A percentile compares a stretch with the other conserved stretches of the same genome.
Evolutionary conservation across 805 yeast species (phyloP).

Genomic region (Yamadazyma olivae): DNA sequence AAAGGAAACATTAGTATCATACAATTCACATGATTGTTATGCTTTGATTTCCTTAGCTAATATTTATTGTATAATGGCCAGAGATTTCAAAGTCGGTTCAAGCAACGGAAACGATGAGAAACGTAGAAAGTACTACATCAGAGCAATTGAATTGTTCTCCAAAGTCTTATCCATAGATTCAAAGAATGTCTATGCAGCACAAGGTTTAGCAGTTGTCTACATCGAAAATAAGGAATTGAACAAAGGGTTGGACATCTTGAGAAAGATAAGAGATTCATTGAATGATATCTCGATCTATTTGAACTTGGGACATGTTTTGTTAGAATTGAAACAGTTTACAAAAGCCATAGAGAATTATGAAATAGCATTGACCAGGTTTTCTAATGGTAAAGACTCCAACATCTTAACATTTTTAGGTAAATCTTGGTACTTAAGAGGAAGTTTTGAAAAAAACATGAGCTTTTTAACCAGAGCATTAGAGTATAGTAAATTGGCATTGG

Average conservation of each 20-base stretch:
- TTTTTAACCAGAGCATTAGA: constrained; percentile 61
- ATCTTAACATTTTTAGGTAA: constrained; percentile 74
- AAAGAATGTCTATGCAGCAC: constrained; percentile 91
- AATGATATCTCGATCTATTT: constrained; percentile 79
- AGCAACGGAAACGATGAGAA: constrained; percentile 42
- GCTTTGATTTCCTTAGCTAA: constrained; percentile 90
- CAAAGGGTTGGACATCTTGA: constrained; percentile 79
- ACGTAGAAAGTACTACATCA: constrained; percentile 68
- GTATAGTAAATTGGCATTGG: constrained; percentile 57
- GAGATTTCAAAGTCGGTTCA: constrained; percentile 51
- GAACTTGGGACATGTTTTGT: constrained; percentile 83
- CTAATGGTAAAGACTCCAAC: constrained; percentile 61
- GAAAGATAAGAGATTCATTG: constrained; percentile 86
- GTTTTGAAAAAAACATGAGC: constrained; percentile 60
- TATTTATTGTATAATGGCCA: constrained; percentile 76
- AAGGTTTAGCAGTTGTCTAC: constrained; percentile 90
- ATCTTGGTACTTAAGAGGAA: constrained; percentile 83
- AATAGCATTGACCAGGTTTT: constrained; percentile 66
- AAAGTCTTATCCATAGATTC: constrained; percentile 85
- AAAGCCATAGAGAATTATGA: constrained; percentile 90
- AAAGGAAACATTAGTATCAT: constrained; percentile 77
- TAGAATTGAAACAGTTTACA: constrained; percentile 76
- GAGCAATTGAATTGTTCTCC: constrained; percentile 90
- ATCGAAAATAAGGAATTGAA: constrained; percentile 78
- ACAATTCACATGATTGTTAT: constrained; percentile 84